Conservation (phyloP, 2,329 filamentous ascomycete genomes). For the Aspergillus pseudotamarii region DNA sequence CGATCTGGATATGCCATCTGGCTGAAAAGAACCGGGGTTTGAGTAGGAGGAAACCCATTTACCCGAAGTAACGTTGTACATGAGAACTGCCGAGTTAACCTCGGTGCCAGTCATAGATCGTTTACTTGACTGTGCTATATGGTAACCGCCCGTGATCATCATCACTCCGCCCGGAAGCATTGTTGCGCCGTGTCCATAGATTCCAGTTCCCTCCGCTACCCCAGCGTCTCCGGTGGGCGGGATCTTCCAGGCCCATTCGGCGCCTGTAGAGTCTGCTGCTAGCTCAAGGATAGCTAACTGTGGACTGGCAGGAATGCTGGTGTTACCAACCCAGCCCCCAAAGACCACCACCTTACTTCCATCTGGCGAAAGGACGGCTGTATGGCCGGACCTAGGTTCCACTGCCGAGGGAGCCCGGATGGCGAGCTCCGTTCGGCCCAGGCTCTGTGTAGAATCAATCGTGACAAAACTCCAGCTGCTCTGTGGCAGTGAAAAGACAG, state of each 20-base stretch:
- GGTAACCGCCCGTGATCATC: slow-evolving; percentile 63
- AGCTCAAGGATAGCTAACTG: slow-evolving; percentile 78
- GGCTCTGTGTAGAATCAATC: slow-evolving; percentile 53
- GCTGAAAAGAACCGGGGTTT: slow-evolving; percentile 39
- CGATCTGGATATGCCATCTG: slow-evolving; percentile 17
- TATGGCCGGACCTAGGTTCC: slow-evolving; percentile 87
- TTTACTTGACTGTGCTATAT: slow-evolving; percentile 49
- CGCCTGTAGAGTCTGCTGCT: slow-evolving; percentile 69
- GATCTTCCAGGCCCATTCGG: slow-evolving; percentile 49
- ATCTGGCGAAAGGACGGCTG: slow-evolving; percentile 77
- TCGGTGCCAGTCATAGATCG: slow-evolving; percentile 34
- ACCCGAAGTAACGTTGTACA: slow-evolving; percentile 65
- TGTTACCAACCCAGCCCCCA: slow-evolving; percentile 91
- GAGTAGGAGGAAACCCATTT: slow-evolving; percentile 61
- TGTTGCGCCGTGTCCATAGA: slow-evolving; percentile 64
- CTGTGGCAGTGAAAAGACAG: slow-evolving; percentile 83
- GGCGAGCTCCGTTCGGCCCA: slow-evolving; percentile 59
- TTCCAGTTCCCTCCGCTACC: slow-evolving; percentile 48
- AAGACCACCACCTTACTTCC: slow-evolving; percentile 76
- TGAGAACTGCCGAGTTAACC: slow-evolving; percentile 52
- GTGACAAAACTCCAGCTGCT: slow-evolving; percentile 82
- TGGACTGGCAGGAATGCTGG: slow-evolving; percentile 73
- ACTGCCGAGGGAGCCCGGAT: slow-evolving; percentile 55
- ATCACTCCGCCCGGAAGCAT: slow-evolving; percentile 65
- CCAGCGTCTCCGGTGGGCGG: slow-evolving; percentile 43